Evolutionary conservation across 345 rosid species (phyloP).

Genomic region (Mangifera indica): DNA sequence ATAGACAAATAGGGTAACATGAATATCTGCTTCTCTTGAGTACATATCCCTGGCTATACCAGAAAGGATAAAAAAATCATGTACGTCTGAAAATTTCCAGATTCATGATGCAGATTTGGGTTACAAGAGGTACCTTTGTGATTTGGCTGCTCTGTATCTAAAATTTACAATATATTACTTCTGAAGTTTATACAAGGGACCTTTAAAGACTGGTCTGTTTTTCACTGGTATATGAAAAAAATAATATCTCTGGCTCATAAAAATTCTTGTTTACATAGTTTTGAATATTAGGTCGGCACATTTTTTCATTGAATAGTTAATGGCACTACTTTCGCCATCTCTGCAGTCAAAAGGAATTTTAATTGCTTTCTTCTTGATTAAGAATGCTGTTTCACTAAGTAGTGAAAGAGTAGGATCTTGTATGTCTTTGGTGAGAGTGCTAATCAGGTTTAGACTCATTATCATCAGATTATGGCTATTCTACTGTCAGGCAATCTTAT

Average conservation of each 20-base stretch:
- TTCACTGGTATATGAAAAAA: neutral
- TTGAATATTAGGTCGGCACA: neutral
- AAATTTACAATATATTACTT: too few relatives aligned
- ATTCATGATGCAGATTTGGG: neutral
- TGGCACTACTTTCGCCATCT: neutral
- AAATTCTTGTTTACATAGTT: neutral
- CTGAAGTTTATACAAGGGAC: neutral
- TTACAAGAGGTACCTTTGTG: neutral
- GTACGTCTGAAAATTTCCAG: neutral
- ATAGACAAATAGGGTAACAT: neutral
- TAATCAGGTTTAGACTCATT: constrained; percentile 32
- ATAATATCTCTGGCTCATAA: neutral
- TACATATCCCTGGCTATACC: neutral
- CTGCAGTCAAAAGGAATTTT: neutral
- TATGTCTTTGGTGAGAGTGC: constrained; percentile 21
- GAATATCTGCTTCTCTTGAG: neutral
- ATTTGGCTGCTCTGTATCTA: neutral
- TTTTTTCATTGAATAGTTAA: neutral
- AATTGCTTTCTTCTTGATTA: neutral
- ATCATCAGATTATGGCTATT: constrained; percentile 37
- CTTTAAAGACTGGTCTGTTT: too few relatives aligned
- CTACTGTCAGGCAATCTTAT: constrained; percentile 30
- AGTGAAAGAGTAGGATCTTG: constrained; percentile 5
- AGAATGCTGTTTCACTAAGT: constrained; percentile 7
- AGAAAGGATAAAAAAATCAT: neutral